A percentile compares a stretch with the other conserved stretches of the same genome.
These are phyloP conservation scores for Plasmodium knowlesi DNA, from an alignment of 169 alveolate species.

Conservation along the genomic window DNA sequence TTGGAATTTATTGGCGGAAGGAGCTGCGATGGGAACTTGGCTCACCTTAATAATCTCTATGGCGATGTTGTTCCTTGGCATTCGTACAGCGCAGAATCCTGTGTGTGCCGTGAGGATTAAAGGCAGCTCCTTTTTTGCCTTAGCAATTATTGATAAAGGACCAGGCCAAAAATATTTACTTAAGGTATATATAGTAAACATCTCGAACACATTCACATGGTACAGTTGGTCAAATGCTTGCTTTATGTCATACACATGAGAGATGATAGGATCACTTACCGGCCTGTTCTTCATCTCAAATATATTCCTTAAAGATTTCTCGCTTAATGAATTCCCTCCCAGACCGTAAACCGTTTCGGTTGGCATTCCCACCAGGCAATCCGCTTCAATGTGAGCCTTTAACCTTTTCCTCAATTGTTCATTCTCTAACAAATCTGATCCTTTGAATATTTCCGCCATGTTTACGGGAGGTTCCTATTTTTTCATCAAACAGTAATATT, in stretches of 20 bases:
- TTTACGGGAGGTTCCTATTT: background rate
- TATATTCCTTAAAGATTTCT: conserved; percentile 88
- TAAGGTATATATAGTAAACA: conserved; percentile 80
- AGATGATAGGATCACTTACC: conserved; percentile 94
- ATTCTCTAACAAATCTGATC: conserved; percentile 36
- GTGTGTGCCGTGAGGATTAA: conserved; percentile 90
- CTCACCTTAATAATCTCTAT: conserved; percentile 84
- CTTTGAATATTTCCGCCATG: conserved; percentile 61
- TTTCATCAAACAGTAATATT: background rate
- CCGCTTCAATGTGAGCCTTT: conserved; percentile 75
- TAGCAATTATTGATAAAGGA: conserved; percentile 93
- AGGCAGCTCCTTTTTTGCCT: conserved; percentile 86
- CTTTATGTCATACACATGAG: conserved; percentile 90
- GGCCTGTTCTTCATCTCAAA: conserved; percentile 95
- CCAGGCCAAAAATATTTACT: conserved; percentile 95
- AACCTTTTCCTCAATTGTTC: conserved; percentile 19
- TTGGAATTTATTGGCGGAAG: conserved; percentile 96
- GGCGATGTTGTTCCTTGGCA: conserved; percentile 92
- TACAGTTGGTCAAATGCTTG: conserved; percentile 87
- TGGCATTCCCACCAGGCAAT: conserved; percentile 95
- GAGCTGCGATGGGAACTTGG: conserved; percentile 95
- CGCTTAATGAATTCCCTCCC: conserved; percentile 95
- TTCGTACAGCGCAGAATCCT: conserved; percentile 91
- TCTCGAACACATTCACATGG: conserved; percentile 81
- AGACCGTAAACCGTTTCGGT: conserved; percentile 98